Evolutionary conservation across 31 red algal genomes (phyloP).

Genomic region (Bonnemaisonia californica): DNA sequence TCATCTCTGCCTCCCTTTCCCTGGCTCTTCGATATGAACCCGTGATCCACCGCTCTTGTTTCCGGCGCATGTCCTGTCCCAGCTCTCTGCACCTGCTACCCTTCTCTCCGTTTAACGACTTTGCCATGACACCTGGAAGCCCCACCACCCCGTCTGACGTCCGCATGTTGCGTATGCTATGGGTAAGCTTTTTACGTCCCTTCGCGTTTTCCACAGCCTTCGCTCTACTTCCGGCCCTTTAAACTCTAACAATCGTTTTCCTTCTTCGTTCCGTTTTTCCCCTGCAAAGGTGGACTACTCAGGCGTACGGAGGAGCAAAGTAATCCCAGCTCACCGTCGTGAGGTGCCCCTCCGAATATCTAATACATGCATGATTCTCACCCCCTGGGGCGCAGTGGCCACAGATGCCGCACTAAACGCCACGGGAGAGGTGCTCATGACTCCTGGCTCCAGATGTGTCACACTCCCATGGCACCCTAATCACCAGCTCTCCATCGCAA

Average conservation of each 20-base stretch:
- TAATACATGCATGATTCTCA: background rate
- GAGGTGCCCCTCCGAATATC: background rate
- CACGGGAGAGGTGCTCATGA: background rate
- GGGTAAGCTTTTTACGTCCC: background rate
- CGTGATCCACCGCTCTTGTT: no score
- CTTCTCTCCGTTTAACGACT: no score
- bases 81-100: no score
- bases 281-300: conserved; percentile 2
- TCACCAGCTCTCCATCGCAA: background rate
- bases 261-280: no score
- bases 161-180: background rate
- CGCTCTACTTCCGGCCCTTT: background rate
- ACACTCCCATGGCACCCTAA: background rate
- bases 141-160: background rate
- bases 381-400: background rate
- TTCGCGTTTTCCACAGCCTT: background rate
- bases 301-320: background rate
- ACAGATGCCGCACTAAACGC: background rate
- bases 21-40: no score
- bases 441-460: background rate
- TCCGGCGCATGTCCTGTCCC: no score
- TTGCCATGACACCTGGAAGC: background rate
- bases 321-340: background rate
- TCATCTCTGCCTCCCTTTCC: no score
- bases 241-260: no score